phyloP scores from a whole-genome alignment of 2,329 filamentous ascomycete species.

The Akanthomyces dipterigenus region DNA sequence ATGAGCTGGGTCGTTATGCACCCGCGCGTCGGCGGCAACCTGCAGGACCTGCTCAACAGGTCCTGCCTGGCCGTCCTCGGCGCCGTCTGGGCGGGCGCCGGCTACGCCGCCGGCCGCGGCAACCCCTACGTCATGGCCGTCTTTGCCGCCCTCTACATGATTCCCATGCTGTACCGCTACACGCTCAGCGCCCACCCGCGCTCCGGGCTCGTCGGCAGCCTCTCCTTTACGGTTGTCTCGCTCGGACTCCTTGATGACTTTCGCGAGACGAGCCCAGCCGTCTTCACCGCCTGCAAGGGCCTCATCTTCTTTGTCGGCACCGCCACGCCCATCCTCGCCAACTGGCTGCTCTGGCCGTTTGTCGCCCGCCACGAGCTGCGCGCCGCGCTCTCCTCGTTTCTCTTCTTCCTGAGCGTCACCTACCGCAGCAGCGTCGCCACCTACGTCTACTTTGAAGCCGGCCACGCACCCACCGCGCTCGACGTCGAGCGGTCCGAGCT shows the following conservation, averaged over 20 bases:
- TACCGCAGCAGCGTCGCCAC: constrained; percentile 49
- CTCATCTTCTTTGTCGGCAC: constrained; percentile 47
- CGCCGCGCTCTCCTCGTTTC: constrained; percentile 47
- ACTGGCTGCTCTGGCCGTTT: constrained; percentile 57
- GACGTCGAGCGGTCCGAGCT: constrained; percentile 49
- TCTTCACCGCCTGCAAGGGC: constrained; percentile 41
- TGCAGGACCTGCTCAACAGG: constrained; percentile 50
- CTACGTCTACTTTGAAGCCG: constrained; percentile 53
- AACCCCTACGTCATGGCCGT: constrained; percentile 49
- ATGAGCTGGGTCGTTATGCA: constrained; percentile 50
- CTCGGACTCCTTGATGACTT: constrained; percentile 31
- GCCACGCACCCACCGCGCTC: constrained; percentile 42
- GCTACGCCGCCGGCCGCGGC: constrained; percentile 43
- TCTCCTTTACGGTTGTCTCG: constrained; percentile 50
- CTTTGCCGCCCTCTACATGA: constrained; percentile 50
- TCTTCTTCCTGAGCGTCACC: constrained; percentile 51
- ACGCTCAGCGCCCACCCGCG: constrained; percentile 48
- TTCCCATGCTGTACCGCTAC: constrained; percentile 53
- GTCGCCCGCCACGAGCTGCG: constrained; percentile 52
- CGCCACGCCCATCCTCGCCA: constrained; percentile 46
- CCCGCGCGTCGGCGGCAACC: constrained; percentile 47
- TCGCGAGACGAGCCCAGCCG: constrained; percentile 17
- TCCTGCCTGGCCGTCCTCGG: constrained; percentile 43
- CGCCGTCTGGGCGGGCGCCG: constrained; percentile 47
- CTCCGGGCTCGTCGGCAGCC: constrained; percentile 51